Evolutionary conservation across 2,329 filamentous ascomycete genomes (phyloP).

Genomic region (Colletotrichum navitas): DNA sequence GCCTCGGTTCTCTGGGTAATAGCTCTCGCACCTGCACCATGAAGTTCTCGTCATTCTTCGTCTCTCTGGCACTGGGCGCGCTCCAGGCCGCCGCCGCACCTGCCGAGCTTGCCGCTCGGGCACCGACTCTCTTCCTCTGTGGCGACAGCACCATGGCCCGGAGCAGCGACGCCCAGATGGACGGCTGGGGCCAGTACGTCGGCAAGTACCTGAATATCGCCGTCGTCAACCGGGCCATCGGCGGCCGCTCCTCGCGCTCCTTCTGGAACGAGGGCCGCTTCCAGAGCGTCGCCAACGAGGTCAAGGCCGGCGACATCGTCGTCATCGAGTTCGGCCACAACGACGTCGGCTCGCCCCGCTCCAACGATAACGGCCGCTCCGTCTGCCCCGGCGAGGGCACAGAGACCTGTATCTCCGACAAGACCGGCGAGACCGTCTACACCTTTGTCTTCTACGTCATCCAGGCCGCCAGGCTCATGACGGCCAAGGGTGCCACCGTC

Average conservation of each 20-base stretch:
- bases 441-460: conserved; percentile 72
- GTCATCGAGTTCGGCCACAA: conserved; percentile 82
- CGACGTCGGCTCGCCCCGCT: conserved; percentile 69
- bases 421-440: conserved; percentile 65
- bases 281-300: conserved; percentile 63
- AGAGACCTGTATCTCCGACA: conserved; percentile 66
- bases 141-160: conserved; percentile 75
- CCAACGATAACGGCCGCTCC: conserved; percentile 72
- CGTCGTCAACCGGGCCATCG: conserved; percentile 73
- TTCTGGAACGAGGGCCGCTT: conserved; percentile 78
- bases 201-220: conserved; percentile 58
- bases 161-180: conserved; percentile 55
- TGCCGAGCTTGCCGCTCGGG: conserved; percentile 34
- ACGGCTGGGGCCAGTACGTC: conserved; percentile 75
- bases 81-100: conserved; percentile 44
- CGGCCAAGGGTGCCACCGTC: conserved; percentile 70
- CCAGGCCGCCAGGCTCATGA: conserved; percentile 66
- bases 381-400: conserved; percentile 69
- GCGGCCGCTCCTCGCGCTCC: conserved; percentile 74
- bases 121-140: conserved; percentile 64
- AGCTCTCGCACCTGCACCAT: conserved; percentile 8
- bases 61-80: conserved; percentile 35
- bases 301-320: conserved; percentile 72
- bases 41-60: conserved; percentile 35
- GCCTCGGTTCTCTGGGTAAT: background rate